Percentiles rank a stretch among this genome's conserved stretches.
These are phyloP conservation scores for Cyberlindnera maclurae DNA, from an alignment of 805 yeast species.

Conservation along the genomic window DNA sequence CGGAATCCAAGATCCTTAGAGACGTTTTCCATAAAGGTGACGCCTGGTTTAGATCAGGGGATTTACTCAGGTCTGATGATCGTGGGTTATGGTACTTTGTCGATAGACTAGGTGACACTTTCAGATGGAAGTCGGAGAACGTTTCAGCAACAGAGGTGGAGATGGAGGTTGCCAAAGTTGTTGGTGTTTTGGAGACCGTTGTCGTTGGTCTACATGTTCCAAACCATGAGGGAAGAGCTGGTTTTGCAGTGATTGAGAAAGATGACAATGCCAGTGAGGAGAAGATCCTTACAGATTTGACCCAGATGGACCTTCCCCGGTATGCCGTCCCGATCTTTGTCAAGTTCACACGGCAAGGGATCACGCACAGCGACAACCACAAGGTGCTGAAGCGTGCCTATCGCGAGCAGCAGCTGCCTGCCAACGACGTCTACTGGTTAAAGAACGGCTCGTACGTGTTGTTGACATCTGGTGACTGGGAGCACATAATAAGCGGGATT, in stretches of 20 bases:
- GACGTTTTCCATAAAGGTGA: constrained; percentile 82
- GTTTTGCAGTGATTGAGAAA: constrained; percentile 72
- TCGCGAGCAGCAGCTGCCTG: constrained; percentile 62
- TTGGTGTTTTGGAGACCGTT: constrained; percentile 52
- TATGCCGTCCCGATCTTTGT: constrained; percentile 83
- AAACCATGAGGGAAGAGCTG: constrained; percentile 90
- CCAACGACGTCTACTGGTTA: constrained; percentile 69
- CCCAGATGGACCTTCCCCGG: constrained; percentile 52
- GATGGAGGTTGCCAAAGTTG: constrained; percentile 44
- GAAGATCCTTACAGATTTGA: constrained; percentile 31
- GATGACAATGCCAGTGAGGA: constrained; percentile 22
- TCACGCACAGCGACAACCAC: constrained; percentile 71
- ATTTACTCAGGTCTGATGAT: constrained; percentile 61
- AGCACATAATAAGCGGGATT: constrained; percentile 21
- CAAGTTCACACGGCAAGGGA: constrained; percentile 48
- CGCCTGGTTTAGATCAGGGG: constrained; percentile 88
- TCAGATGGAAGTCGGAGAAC: constrained; percentile 94
- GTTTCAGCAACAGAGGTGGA: constrained; percentile 93
- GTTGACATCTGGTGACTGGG: constrained; percentile 55
- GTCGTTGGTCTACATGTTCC: constrained; percentile 87
- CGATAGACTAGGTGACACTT: constrained; percentile 91
- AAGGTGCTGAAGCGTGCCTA: constrained; percentile 68
- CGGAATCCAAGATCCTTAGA: constrained; percentile 64
- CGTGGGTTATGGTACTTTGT: constrained; percentile 73
- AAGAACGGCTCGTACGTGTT: constrained; percentile 46